Evolutionary conservation across 2,329 filamentous ascomycete species (phyloP).

Genomic region (Penicillium corylophilum): DNA sequence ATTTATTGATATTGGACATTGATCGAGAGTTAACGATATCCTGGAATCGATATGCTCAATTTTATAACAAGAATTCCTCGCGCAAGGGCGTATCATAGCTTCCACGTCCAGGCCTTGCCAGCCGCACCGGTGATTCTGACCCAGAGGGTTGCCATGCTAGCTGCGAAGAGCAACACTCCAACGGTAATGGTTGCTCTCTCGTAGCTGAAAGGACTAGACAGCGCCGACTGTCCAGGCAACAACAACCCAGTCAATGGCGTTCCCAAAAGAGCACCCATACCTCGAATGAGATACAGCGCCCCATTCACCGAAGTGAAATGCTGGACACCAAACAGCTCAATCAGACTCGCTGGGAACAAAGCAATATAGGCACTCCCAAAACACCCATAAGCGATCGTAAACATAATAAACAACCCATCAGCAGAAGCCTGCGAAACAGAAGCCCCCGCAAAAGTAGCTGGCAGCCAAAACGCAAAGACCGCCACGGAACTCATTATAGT

Average conservation of each 20-base stretch:
- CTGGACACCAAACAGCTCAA: conserved; percentile 41
- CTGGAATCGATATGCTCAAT: neutral
- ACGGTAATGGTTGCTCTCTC: conserved; percentile 26
- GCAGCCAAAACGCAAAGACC: conserved; percentile 29
- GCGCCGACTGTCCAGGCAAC: conserved; percentile 23
- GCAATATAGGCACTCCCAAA: conserved; percentile 43
- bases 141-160: conserved; percentile 28
- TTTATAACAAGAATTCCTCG: neutral
- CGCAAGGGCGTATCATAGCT: conserved; percentile 11
- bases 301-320: conserved; percentile 41
- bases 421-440: conserved; percentile 12
- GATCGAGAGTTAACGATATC: neutral
- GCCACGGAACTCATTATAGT: conserved; percentile 32
- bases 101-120: conserved; percentile 24
- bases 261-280: conserved; percentile 39
- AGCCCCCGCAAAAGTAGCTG: conserved; percentile 19
- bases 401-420: conserved; percentile 33
- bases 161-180: conserved; percentile 27
- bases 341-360: conserved; percentile 39
- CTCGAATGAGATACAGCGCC: conserved; percentile 40
- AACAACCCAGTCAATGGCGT: conserved; percentile 35
- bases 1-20: neutral
- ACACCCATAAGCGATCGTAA: conserved; percentile 36
- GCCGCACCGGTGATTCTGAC: conserved; percentile 27
- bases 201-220: conserved; percentile 21